Conservation (phyloP, 164 flowering plant species). For the Dillenia suffruticosa region DNA sequence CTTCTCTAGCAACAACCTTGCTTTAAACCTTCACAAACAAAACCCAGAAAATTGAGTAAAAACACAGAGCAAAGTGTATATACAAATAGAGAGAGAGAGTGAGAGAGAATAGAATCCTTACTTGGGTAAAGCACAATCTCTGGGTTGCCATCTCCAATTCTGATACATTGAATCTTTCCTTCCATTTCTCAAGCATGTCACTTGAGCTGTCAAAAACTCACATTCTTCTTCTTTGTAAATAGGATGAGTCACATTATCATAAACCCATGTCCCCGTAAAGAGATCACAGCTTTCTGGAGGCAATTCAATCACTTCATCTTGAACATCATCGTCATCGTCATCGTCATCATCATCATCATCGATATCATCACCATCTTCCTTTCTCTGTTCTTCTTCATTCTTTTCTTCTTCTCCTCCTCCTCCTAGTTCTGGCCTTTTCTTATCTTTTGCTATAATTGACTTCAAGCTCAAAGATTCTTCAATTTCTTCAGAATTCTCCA, state of each 20-base stretch:
- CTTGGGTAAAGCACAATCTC: slow-evolving; percentile 74
- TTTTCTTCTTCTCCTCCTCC: slow-evolving; percentile 13
- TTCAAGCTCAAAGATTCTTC: slow-evolving; percentile 16
- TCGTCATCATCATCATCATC: not conserved
- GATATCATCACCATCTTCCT: not conserved
- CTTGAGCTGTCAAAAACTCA: slow-evolving; percentile 78
- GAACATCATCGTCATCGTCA: slow-evolving; percentile 22
- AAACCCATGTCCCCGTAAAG: slow-evolving; percentile 80
- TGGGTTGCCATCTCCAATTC: slow-evolving; percentile 98
- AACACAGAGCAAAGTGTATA: not conserved
- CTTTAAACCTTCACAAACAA: slow-evolving; percentile 50
- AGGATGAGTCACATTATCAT: slow-evolving; percentile 69
- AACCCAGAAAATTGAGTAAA: not conserved
- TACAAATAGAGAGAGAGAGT: not conserved
- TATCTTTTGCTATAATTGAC: slow-evolving; percentile 7
- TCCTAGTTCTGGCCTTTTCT: slow-evolving; percentile 14
- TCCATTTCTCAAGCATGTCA: slow-evolving; percentile 88
- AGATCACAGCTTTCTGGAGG: slow-evolving; percentile 83
- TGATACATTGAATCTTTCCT: slow-evolving; percentile 76
- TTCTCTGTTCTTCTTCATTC: slow-evolving; percentile 1
- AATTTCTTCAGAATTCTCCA: slow-evolving; percentile 15
- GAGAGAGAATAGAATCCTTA: not conserved
- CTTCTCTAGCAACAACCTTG: slow-evolving; percentile 71
- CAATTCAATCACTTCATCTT: slow-evolving; percentile 41
- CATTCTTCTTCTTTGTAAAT: slow-evolving; percentile 82